Evolutionary conservation across 2,329 filamentous ascomycete species (phyloP).

Genomic region (Tolypocladium endophyticum): DNA sequence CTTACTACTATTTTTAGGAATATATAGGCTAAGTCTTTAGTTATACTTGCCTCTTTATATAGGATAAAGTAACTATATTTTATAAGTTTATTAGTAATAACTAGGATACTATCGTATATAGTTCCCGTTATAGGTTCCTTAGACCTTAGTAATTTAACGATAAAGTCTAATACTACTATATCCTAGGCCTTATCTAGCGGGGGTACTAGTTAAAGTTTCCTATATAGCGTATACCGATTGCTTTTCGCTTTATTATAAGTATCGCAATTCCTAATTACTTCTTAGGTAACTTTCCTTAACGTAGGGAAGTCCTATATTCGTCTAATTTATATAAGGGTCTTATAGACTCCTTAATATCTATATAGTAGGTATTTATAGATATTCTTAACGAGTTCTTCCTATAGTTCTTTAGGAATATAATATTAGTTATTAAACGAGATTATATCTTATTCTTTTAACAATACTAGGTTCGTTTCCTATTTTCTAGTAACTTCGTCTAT

Average conservation of each 20-base stretch:
- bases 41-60: neutral
- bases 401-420: too few species aligned
- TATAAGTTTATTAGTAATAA: neutral
- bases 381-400: neutral
- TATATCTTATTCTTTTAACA: neutral
- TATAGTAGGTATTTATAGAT: neutral
- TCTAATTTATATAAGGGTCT: neutral
- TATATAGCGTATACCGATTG: conserved; percentile 1
- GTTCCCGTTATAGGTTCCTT: too few species aligned
- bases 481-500: neutral
- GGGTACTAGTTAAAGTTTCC: neutral
- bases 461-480: too few species aligned
- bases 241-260: neutral
- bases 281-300: neutral
- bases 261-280: neutral
- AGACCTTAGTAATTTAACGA: too few species aligned
- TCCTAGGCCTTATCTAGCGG: neutral
- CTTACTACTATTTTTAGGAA: neutral
- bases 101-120: too few species aligned
- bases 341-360: neutral
- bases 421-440: too few species aligned
- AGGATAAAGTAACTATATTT: neutral
- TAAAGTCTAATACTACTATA: too few species aligned
- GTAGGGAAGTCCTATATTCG: neutral
- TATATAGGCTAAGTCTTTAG: neutral